Evolutionary conservation across 441 rosid species (phyloP), one percentile per base, ranked within the genome.

Genomic region (Pelargonium citronellum): DNA sequence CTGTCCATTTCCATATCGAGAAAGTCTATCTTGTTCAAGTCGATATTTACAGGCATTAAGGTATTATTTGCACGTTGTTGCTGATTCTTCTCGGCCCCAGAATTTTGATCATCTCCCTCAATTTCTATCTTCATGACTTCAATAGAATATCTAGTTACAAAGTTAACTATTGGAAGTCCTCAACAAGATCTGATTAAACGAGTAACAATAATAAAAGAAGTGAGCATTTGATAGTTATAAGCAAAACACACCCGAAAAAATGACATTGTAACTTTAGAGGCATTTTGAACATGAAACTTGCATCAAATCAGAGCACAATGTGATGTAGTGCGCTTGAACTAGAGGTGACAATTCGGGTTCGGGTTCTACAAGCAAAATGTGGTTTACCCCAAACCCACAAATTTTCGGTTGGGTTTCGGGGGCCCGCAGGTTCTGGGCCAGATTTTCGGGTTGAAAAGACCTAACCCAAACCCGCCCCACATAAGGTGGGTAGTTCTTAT

Each of bases 121-220:
- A n/a, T 46, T 64, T 77, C 76, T 58, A 17, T 9, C 34, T 73
- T 76, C 58, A 51, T 75, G 62, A 72, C 39, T 69, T 69, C 67
- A 37, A 78, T 69, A 43, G 58, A 58, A 61, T 80, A 79, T 69
- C 83, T 71, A 61, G 80, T 79, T 76, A 80, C 83, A 83, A 82
- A 73, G 71, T 27, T 51, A 65, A 71, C 20, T 24, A 62, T 16
- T 12, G 27, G 67, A 58, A 3, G 15, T 37, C 60, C 43, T 51
- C 61, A 27, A 55, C 8, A 46, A 44, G 65, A 47, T 12, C 37
- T 17, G 11, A 53, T 12, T 2, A 66, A 61, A 15, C 30, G 37
- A 44, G 10, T 19, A 4, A 13, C 11, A 66, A 57, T 15, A 57
- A 57, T 19, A 64, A 1, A 20, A n/a, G 9, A 4, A 15, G 10